phyloP scores from a whole-genome alignment of 257 asterid genomes.

The Solanum chmielewskii region DNA sequence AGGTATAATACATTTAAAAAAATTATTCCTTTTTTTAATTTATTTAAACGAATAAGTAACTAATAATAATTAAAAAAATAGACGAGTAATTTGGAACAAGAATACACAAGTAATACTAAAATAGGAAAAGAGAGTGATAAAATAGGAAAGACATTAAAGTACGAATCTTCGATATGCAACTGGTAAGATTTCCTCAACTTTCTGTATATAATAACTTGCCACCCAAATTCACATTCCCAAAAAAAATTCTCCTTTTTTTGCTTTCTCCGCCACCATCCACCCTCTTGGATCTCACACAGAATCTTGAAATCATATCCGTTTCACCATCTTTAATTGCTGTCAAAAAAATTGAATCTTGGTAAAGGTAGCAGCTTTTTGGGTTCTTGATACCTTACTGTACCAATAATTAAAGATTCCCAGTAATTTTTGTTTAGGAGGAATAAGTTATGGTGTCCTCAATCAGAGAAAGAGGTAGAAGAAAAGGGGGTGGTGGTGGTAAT shows the following conservation, averaged over 20 bases:
- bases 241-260: not conserved
- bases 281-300: not conserved
- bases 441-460: not conserved
- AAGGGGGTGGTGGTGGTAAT: not conserved
- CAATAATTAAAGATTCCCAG: not conserved
- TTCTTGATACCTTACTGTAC: not conserved
- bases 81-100: too few relatives aligned
- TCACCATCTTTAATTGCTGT: not conserved
- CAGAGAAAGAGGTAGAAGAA: constrained; percentile 8
- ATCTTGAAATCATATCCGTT: constrained; percentile 1
- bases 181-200: too few relatives aligned
- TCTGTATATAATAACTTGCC: not conserved
- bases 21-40: too few relatives aligned
- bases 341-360: not conserved
- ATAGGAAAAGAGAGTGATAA: not conserved
- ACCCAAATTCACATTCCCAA: not conserved
- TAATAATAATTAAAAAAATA: too few relatives aligned
- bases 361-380: not conserved
- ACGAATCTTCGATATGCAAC: not conserved
- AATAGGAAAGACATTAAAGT: not conserved
- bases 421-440: not conserved
- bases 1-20: rapidly evolving
- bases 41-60: too few relatives aligned
- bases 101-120: too few relatives aligned
- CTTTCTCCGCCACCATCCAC: not conserved